These are phyloP conservation scores for Geosmithia morbida DNA, from an alignment of 2,329 filamentous ascomycete genomes.

Conservation along the genomic window DNA sequence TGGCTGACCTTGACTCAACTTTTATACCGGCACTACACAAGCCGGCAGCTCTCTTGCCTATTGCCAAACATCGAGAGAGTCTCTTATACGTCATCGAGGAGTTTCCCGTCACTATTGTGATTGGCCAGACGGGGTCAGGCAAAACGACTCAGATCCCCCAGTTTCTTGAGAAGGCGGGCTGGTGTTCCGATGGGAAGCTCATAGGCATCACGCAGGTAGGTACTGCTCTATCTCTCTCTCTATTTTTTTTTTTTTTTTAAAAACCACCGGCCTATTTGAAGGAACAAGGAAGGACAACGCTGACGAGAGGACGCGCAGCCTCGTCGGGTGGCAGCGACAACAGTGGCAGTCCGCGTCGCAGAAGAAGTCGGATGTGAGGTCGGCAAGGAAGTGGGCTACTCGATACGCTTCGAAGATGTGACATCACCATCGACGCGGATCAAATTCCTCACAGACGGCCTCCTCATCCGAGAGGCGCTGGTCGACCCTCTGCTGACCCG, in stretches of 20 bases:
- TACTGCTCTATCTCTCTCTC: too few relatives aligned
- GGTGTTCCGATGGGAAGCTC: conserved; percentile 70
- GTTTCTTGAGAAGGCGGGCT: conserved; percentile 76
- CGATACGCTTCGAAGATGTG: conserved; percentile 82
- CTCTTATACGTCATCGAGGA: conserved; percentile 81
- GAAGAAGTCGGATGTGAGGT: conserved; percentile 78
- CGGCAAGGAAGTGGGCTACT: conserved; percentile 86
- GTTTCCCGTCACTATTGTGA: conserved; percentile 70
- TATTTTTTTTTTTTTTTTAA: too few relatives aligned
- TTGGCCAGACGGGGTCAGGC: conserved; percentile 88
- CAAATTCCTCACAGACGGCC: conserved; percentile 90
- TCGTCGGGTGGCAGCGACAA: conserved; percentile 78
- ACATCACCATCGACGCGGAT: conserved; percentile 76
- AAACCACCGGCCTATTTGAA: too few relatives aligned
- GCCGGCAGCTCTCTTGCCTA: conserved; percentile 69
- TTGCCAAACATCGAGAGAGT: conserved; percentile 65
- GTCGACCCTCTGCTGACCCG: conserved; percentile 82
- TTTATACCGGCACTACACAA: conserved; percentile 80
- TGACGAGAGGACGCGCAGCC: conserved; percentile 38
- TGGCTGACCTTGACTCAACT: conserved; percentile 40
- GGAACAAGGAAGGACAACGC: conserved; percentile 3
- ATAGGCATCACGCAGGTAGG: conserved; percentile 83
- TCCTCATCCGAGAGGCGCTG: conserved; percentile 81
- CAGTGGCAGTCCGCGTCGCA: conserved; percentile 75
- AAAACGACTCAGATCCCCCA: conserved; percentile 96